These are phyloP conservation scores for Posidonia australis DNA, from an alignment of 106 monocot species.

Conservation along the genomic window DNA sequence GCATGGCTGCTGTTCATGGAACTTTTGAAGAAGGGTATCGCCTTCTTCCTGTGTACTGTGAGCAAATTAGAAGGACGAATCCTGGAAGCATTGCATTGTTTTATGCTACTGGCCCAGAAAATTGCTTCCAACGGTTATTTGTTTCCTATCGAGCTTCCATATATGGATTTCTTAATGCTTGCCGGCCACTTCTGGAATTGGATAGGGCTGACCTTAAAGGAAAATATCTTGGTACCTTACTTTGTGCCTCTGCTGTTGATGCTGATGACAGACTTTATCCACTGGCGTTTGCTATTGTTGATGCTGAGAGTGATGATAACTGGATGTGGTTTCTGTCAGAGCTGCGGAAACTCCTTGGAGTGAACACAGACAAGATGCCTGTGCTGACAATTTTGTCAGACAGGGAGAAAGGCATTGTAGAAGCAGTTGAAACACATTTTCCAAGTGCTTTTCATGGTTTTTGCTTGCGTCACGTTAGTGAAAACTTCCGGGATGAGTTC, in stretches of 20 bases:
- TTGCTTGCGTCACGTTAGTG: constrained; percentile 77
- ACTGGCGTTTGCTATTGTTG: constrained; percentile 84
- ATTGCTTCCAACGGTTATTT: constrained; percentile 83
- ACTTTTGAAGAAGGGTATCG: constrained; percentile 90
- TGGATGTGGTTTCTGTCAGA: constrained; percentile 99
- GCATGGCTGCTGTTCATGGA: constrained; percentile 91
- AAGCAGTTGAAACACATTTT: constrained; percentile 81
- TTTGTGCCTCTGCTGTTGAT: constrained; percentile 89
- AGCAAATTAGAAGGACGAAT: constrained; percentile 63
- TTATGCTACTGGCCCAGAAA: constrained; percentile 59
- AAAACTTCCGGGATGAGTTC: constrained; percentile 93
- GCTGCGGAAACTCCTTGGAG: constrained; percentile 72
- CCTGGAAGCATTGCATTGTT: constrained; percentile 81
- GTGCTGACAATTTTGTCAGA: constrained; percentile 80
- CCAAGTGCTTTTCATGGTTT: constrained; percentile 84
- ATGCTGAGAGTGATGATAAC: constrained; percentile 81
- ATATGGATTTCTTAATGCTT: constrained; percentile 81
- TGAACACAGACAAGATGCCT: constrained; percentile 96
- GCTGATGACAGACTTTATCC: constrained; percentile 66
- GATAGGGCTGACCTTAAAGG: constrained; percentile 85
- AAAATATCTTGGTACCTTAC: constrained; percentile 80
- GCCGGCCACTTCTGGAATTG: constrained; percentile 83
- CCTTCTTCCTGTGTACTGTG: constrained; percentile 81
- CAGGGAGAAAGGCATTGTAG: constrained; percentile 50
- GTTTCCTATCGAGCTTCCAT: constrained; percentile 75